These are phyloP conservation scores for Aspergillus brasiliensis DNA, from an alignment of 2,329 filamentous ascomycete species.

Conservation along the genomic window DNA sequence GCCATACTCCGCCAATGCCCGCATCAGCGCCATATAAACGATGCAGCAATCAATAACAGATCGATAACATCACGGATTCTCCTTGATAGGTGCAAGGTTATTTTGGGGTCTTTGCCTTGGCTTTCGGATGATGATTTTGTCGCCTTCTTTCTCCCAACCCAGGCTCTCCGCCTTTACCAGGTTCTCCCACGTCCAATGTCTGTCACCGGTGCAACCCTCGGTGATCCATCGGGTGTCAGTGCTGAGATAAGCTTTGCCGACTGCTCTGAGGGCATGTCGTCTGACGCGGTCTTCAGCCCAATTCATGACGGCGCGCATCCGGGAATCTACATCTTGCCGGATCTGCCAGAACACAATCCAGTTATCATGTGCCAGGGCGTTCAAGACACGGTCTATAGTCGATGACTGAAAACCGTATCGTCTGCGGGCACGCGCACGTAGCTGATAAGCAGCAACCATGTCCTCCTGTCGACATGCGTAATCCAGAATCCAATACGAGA, in stretches of 20 bases:
- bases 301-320: slow-evolving; percentile 76
- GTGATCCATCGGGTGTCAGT: slow-evolving; percentile 73
- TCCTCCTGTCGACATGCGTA: slow-evolving; percentile 81
- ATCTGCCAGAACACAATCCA: slow-evolving; percentile 77
- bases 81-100: slow-evolving; percentile 21
- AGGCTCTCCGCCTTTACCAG: slow-evolving; percentile 70
- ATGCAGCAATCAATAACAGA: not conserved
- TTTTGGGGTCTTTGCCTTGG: slow-evolving; percentile 32
- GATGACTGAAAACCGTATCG: slow-evolving; percentile 64
- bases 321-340: slow-evolving; percentile 73
- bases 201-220: slow-evolving; percentile 51
- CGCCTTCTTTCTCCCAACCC: slow-evolving; percentile 78
- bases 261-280: slow-evolving; percentile 78
- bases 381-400: slow-evolving; percentile 69
- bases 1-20: slow-evolving; percentile 23
- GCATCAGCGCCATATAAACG: slow-evolving; percentile 12
- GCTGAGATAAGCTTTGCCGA: slow-evolving; percentile 77
- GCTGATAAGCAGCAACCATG: slow-evolving; percentile 69
- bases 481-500: slow-evolving; percentile 81
- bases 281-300: slow-evolving; percentile 76
- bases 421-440: slow-evolving; percentile 54
- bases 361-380: slow-evolving; percentile 75
- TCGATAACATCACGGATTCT: slow-evolving; percentile 11
- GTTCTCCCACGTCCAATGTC: slow-evolving; percentile 66
- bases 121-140: slow-evolving; percentile 74